Conservation (phyloP, 129 eudicot species). For the Tanacetum coccineum region DNA sequence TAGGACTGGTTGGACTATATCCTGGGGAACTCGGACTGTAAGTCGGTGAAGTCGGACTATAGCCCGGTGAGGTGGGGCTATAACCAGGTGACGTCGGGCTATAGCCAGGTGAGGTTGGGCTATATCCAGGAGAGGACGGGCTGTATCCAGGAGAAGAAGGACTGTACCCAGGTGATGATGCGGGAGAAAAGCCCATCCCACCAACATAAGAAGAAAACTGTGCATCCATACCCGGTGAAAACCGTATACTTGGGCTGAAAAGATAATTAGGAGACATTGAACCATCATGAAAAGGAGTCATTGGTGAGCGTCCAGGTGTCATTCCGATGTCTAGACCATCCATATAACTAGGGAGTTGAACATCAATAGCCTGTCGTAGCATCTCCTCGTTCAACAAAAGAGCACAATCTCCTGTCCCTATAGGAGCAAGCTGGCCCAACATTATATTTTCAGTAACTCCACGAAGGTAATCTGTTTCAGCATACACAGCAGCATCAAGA, state of each 20-base stretch:
- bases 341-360: too few species aligned
- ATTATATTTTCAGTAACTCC: too few species aligned
- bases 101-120: background rate
- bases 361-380: too few species aligned
- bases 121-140: background rate
- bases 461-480: too few species aligned
- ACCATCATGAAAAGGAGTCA: conserved; percentile 88
- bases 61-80: conserved; percentile 8
- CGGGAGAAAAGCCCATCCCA: conserved; percentile 84
- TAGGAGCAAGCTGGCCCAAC: too few species aligned
- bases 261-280: conserved; percentile 80
- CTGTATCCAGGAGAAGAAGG: too few species aligned
- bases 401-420: too few species aligned
- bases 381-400: too few species aligned
- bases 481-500: too few species aligned
- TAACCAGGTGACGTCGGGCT: background rate
- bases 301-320: conserved; percentile 91
- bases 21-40: conserved; percentile 73
- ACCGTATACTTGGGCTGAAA: conserved; percentile 67
- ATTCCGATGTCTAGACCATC: conserved; percentile 73
- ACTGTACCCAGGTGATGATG: conserved; percentile 54
- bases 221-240: conserved; percentile 75
- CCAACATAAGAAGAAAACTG: conserved; percentile 85
- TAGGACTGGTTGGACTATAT: conserved; percentile 75
- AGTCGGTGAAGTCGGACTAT: conserved; percentile 43